These are phyloP conservation scores for Juncus effusus DNA, from an alignment of 176 grass and related monocot genomes.

Conservation along the genomic window DNA sequence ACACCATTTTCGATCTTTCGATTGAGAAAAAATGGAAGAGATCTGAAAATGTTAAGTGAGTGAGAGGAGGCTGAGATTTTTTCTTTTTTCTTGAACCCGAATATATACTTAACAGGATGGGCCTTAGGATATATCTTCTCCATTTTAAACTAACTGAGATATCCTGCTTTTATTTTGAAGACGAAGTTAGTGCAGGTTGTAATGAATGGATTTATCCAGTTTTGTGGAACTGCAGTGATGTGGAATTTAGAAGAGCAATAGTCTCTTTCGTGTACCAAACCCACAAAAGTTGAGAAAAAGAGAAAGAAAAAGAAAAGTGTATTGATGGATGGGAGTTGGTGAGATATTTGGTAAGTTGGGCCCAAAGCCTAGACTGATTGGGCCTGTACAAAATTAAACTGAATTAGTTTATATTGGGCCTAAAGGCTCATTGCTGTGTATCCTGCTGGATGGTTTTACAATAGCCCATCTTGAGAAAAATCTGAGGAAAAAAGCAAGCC, in stretches of 20 bases:
- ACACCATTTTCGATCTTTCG: constrained; percentile 5
- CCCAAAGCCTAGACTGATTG: too few species aligned
- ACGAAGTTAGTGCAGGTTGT: not conserved
- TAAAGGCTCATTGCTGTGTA: too few species aligned
- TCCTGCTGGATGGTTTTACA: too few species aligned
- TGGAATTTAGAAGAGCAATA: not conserved
- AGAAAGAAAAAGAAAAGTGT: not conserved
- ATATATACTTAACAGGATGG: constrained; percentile 8
- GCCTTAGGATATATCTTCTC: constrained; percentile 1
- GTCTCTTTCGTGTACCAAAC: constrained; percentile 19
- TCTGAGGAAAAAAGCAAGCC: too few species aligned
- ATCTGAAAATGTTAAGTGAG: constrained; percentile 34
- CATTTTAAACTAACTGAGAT: constrained; percentile 15
- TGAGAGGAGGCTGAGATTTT: constrained; percentile 8
- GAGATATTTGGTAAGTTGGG: too few species aligned
- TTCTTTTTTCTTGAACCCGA: not conserved
- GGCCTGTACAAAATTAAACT: too few species aligned
- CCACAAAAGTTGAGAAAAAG: not conserved
- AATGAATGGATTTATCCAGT: not conserved
- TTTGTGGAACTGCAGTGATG: not conserved
- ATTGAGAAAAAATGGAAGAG: constrained; percentile 25
- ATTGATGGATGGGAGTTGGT: too few species aligned
- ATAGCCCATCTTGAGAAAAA: too few species aligned
- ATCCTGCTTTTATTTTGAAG: not conserved
- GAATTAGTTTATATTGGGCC: too few species aligned